Evolutionary conservation across 495 filamentous ascomycete genomes (phyloP).

Genomic region (Penicilliopsis zonata): DNA sequence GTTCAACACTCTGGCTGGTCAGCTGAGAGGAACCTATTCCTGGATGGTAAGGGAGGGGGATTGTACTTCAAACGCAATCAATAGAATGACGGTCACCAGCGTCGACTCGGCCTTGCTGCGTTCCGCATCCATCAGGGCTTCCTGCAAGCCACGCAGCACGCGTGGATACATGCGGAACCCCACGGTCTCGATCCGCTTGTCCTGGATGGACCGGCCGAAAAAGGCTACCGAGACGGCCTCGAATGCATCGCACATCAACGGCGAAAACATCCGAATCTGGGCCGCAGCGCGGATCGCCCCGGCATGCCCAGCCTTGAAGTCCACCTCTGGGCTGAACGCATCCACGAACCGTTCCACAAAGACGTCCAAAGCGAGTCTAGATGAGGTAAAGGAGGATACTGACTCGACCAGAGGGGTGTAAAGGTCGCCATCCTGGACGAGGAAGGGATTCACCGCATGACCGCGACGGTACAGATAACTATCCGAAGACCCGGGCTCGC

Average conservation of each 20-base stretch:
- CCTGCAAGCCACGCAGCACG: conserved; percentile 26
- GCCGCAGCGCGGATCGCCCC: conserved; percentile 30
- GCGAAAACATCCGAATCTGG: conserved; percentile 31
- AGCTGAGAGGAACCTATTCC: too few species aligned
- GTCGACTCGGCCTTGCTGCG: conserved; percentile 31
- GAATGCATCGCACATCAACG: conserved; percentile 28
- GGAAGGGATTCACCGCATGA: too few species aligned
- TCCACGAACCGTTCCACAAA: conserved; percentile 35
- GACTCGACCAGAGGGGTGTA: conserved; percentile 1
- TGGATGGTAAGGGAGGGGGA: too few species aligned
- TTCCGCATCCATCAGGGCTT: conserved; percentile 28
- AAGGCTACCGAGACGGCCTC: conserved; percentile 31
- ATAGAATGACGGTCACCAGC: conserved; percentile 28
- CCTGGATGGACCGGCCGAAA: conserved; percentile 27
- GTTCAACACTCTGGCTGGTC: conserved; percentile 31
- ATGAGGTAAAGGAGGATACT: conserved; percentile 6
- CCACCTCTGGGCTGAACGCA: conserved; percentile 32
- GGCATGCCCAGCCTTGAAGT: conserved; percentile 25
- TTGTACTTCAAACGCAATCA: conserved; percentile 31
- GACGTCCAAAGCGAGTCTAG: conserved; percentile 20
- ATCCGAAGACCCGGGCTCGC: too few species aligned
- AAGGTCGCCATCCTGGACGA: too few species aligned
- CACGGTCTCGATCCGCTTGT: conserved; percentile 24
- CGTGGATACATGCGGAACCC: conserved; percentile 28
- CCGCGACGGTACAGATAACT: too few species aligned